Conservation (phyloP, 768 basidiomycete species). For the Austroboletus festivus region DNA sequence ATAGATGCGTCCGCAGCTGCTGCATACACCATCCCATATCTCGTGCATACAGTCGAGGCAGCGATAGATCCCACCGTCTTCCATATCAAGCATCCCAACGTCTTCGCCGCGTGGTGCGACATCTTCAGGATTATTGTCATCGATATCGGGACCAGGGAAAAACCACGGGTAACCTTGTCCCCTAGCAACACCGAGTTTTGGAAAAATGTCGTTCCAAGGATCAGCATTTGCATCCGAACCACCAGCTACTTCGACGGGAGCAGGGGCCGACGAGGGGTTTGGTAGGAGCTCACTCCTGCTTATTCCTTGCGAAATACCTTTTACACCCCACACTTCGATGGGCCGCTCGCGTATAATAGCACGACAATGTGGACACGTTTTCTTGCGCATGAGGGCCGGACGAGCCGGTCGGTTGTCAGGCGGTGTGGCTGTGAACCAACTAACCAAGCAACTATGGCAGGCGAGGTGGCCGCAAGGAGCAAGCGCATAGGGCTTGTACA, state of each 20-base stretch:
- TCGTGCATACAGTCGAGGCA: slow-evolving; percentile 78
- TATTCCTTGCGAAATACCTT: slow-evolving; percentile 43
- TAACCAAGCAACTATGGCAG: slow-evolving; percentile 68
- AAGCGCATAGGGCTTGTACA: slow-evolving; percentile 71
- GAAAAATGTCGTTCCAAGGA: slow-evolving; percentile 69
- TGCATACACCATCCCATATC: slow-evolving; percentile 68
- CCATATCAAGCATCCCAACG: slow-evolving; percentile 65
- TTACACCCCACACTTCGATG: slow-evolving; percentile 46
- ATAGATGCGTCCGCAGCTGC: slow-evolving; percentile 58
- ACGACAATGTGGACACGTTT: slow-evolving; percentile 45
- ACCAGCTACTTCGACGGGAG: slow-evolving; percentile 27
- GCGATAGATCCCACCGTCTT: slow-evolving; percentile 75
- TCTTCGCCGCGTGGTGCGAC: slow-evolving; percentile 31
- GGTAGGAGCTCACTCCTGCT: slow-evolving; percentile 51
- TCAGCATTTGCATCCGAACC: slow-evolving; percentile 36
- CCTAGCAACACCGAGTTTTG: slow-evolving; percentile 10
- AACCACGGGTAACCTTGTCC: slow-evolving; percentile 22
- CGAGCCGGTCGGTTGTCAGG: slow-evolving; percentile 22
- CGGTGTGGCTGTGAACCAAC: slow-evolving; percentile 64
- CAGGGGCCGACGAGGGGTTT: slow-evolving; percentile 23
- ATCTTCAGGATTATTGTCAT: slow-evolving; percentile 18
- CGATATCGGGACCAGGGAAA: slow-evolving; percentile 18
- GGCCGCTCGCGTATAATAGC: slow-evolving; percentile 43
- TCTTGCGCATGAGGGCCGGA: slow-evolving; percentile 35
- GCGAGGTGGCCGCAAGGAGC: slow-evolving; percentile 74